Conservation (phyloP, 768 basidiomycete genomes). For the Leccinum disarticulatum region DNA sequence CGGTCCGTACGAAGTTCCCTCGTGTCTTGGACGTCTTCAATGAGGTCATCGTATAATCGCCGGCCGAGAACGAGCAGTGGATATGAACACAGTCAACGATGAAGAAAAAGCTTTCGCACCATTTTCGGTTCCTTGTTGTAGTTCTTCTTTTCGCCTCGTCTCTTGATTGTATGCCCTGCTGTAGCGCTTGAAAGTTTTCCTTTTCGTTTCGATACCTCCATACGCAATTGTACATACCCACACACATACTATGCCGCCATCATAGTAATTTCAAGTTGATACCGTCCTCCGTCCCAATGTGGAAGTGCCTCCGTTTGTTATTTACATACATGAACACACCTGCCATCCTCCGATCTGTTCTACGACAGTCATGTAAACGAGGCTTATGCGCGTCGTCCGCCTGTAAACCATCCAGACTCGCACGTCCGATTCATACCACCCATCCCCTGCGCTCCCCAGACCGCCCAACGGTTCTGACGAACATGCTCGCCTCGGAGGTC, state of each 20-base stretch:
- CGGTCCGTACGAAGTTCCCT: constrained; percentile 1
- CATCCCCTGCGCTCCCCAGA: constrained; percentile 10
- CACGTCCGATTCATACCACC: constrained; percentile 18
- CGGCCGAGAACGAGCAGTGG: constrained; percentile 1
- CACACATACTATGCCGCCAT: background rate
- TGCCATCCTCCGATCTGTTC: constrained; percentile 1
- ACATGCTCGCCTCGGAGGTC: constrained; percentile 69
- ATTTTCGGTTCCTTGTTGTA: background rate
- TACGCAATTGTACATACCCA: background rate
- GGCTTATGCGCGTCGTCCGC: background rate
- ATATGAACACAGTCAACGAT: constrained; percentile 18
- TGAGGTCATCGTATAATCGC: background rate
- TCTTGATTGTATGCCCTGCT: constrained; percentile 5
- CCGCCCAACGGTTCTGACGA: constrained; percentile 47
- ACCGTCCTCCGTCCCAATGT: background rate
- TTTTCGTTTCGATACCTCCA: background rate
- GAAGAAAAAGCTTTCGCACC: constrained; percentile 8
- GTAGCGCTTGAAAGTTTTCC: constrained; percentile 5
- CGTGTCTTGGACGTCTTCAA: constrained; percentile 5
- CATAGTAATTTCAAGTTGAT: background rate
- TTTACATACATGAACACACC: constrained; percentile 1
- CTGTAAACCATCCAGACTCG: background rate
- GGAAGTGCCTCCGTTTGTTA: background rate
- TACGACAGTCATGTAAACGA: constrained; percentile 7
- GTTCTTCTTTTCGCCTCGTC: background rate